phyloP scores from a whole-genome alignment of 1,139 yeast species.

The Pichia sorboxylosa region DNA sequence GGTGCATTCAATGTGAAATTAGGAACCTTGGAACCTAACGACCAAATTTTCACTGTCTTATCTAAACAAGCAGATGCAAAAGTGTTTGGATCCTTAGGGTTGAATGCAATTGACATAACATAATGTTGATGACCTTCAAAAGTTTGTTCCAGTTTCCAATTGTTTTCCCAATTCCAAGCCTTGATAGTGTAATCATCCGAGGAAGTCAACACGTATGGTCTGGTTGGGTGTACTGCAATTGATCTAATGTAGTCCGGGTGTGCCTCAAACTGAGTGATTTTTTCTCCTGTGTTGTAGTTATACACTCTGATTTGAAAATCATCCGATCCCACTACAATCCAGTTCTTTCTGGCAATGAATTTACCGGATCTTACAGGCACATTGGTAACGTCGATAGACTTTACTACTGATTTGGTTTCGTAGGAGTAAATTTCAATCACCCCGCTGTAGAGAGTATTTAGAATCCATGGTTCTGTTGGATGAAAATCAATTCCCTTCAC shows the following conservation, averaged over 20 bases:
- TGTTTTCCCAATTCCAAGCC: slow-evolving; percentile 95
- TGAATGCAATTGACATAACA: slow-evolving; percentile 88
- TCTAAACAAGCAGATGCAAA: slow-evolving; percentile 96
- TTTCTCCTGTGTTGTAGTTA: slow-evolving; percentile 92
- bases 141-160: slow-evolving; percentile 81
- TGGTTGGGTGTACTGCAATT: slow-evolving; percentile 87
- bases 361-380: slow-evolving; percentile 94
- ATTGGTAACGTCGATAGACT: slow-evolving; percentile 77
- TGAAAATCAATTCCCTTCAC: slow-evolving; percentile 97
- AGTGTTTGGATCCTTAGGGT: slow-evolving; percentile 95
- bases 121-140: slow-evolving; percentile 95
- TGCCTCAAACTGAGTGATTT: slow-evolving; percentile 89
- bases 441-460: slow-evolving; percentile 78
- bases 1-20: slow-evolving; percentile 89
- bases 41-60: slow-evolving; percentile 95
- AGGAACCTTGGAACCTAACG: slow-evolving; percentile 78
- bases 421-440: slow-evolving; percentile 88
- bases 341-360: slow-evolving; percentile 89
- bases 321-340: slow-evolving; percentile 95
- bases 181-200: slow-evolving; percentile 87
- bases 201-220: slow-evolving; percentile 78
- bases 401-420: slow-evolving; percentile 61
- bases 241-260: slow-evolving; percentile 95
- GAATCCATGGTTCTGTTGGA: slow-evolving; percentile 94
- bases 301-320: slow-evolving; percentile 89